Evolutionary conservation across 164 flowering plant species (phyloP), one percentile per base, ranked within the genome.

Genomic region (Dillenia turbinata): DNA sequence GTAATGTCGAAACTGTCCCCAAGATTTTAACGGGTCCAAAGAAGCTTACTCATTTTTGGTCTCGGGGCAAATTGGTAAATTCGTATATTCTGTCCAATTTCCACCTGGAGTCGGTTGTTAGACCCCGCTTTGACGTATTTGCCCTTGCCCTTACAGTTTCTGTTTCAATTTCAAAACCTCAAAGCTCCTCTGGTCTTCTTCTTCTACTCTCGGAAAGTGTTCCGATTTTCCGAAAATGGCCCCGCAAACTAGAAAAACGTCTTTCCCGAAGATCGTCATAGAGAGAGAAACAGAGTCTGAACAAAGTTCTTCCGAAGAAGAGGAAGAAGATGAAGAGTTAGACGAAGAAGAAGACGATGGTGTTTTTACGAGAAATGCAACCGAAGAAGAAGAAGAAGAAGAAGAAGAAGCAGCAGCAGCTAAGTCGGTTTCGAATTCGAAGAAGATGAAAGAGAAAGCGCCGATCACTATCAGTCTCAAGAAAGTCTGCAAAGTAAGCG

Each of bases 401-500:
- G 45, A 40, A 44, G 65, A 56, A 19, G 58, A 62, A n/a, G n/a
- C n/a, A n/a, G n/a, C n/a, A n/a, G n/a, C n/a, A 54, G 52, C 12
- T 9, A 1, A 3, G n/a, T 66, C 60, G 64, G 66, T 56, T 51
- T 17, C 10, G 57, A 69, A 49, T 22, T 54, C 54, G 16, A 78
- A 73, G 66, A 83, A 66, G 74, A 26, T 1, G 33, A 81, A 74
- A 71, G 77, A 69, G 66, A 90, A 86, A 65, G 67, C 67, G 12
- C 89, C 90, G 26, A 90, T 93, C 40, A 84, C 89, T 56, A 83
- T 94, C 9, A 74, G 79, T 63, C 87, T 94, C 58, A 86, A 86
- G 74, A 91, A 85, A 87, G 91, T 87, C 50, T 94, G 98, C 79
- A 94, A 94, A 75, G 98, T 93, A 67, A 60, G 65, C 0, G 5